A percentile compares a stretch with the other conserved stretches of the same genome.
Evolutionary conservation across 441 rosid species (phyloP).

Genomic region (Rhodomyrtus psidioides): DNA sequence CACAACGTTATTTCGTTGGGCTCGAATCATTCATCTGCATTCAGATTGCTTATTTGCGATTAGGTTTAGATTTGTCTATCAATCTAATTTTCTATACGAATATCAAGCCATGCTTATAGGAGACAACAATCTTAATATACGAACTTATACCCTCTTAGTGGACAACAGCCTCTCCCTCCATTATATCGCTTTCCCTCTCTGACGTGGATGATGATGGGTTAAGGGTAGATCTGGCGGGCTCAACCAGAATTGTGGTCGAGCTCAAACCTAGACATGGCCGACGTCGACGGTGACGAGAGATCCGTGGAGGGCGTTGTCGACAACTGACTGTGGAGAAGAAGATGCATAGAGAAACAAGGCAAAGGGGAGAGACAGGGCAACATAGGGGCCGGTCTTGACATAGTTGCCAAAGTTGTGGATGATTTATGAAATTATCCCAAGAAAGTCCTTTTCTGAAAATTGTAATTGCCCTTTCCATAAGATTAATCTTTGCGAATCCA

Average conservation of each 20-base stretch:
- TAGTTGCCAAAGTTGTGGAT: not conserved
- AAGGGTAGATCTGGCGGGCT: not conserved
- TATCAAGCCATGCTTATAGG: too few relatives aligned
- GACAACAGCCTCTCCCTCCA: too few relatives aligned
- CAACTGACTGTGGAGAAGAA: not conserved
- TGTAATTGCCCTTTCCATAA: not conserved
- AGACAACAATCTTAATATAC: too few relatives aligned
- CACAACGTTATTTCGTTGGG: too few relatives aligned
- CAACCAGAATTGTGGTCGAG: not conserved
- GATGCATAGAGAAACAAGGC: not conserved
- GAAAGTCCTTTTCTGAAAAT: not conserved
- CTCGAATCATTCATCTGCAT: too few relatives aligned
- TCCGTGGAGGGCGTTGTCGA: not conserved
- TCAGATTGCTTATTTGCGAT: too few relatives aligned
- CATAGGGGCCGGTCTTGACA: not conserved
- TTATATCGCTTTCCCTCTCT: too few relatives aligned
- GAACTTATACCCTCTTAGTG: too few relatives aligned
- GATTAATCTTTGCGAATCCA: not conserved
- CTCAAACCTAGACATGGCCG: not conserved
- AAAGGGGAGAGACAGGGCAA: not conserved
- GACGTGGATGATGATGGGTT: too few relatives aligned
- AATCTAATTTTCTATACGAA: too few relatives aligned
- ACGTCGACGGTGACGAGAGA: not conserved
- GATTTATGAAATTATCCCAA: not conserved
- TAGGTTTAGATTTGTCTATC: too few relatives aligned